Base-by-base conservation (phyloP, 768 basidiomycete genomes). In the Leucogyrophana mollusca region DNA sequence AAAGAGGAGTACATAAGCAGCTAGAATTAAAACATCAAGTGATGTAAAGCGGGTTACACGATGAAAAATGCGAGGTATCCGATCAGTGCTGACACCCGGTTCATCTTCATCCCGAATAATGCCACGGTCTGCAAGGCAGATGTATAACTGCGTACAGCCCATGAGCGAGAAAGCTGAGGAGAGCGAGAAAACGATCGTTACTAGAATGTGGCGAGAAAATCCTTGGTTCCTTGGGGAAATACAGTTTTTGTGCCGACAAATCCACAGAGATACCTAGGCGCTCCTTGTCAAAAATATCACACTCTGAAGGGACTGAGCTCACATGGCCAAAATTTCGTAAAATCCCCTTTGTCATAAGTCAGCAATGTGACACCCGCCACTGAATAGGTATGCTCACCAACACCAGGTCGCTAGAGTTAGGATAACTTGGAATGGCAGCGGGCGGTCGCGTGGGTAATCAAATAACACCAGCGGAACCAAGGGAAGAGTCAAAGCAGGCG, bases 391-490 rank as follows among this genome's bases (percentile, higher is more conserved):
- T 17, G 58, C 72, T 49, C 54, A 80, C 87, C 85, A 87, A 49
- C 66, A 69, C 85, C 85, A 88, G 14, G 80, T 74, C 2, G 84
- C 76, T 39, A 75, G 60, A 3, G 73, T 64, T 14, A 89, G 66
- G 37, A 78, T 69, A n/a, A 71, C 40, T 65, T 91, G 90, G 61
- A 88, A 90, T 4, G 77, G 61, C 22, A 68, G 62, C 11, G 71
- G 70, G 16, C 77, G 73, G 50, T 83, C 78, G 34, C 84, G 73
- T 2, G 88, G 89, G 72, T 80, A 82, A 69, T 92, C 83, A 56
- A 78, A 84, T 45, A 84, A 69, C 46, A 90, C 76, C 72, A 89
- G 73, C 41, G 61, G 76, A 70, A 81, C 59, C 27, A 90, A 66
- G 1, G 84, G 85, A 17, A 90, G 61, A 22, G 78, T 84, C 41